Evolutionary conservation across 1,284 basidiomycete species (phyloP).

Genomic region (Ganoderma lucidum): DNA sequence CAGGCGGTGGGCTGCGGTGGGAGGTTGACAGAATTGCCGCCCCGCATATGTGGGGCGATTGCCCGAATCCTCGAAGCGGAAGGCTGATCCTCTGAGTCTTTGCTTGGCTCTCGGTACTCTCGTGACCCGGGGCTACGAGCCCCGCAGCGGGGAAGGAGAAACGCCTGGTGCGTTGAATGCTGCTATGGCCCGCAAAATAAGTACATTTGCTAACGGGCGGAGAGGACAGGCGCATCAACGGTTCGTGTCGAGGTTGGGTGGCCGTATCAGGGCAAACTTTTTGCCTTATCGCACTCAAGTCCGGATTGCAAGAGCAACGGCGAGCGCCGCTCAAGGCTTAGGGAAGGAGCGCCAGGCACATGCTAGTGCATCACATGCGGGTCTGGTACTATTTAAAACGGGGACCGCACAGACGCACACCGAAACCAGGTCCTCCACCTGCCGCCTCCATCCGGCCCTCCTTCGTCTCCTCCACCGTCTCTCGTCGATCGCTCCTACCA

Average conservation of each 20-base stretch:
- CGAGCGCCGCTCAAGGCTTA: conserved; percentile 2
- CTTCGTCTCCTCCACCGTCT: conserved; percentile 7
- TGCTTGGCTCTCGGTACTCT: neutral
- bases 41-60: neutral
- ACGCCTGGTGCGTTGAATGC: neutral
- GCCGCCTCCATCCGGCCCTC: conserved; percentile 11
- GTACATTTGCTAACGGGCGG: neutral
- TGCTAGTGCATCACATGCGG: neutral
- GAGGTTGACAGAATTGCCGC: conserved; percentile 9
- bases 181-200: neutral
- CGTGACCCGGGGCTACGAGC: neutral
- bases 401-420: neutral
- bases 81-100: too few relatives aligned
- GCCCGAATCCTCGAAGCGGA: neutral
- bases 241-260: neutral
- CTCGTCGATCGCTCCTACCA: conserved; percentile 7
- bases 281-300: conserved; percentile 15
- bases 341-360: conserved; percentile 14
- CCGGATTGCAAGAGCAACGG: conserved; percentile 9
- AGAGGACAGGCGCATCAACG: neutral
- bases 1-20: neutral
- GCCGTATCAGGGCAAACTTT: conserved; percentile 2
- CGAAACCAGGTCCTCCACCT: conserved; percentile 18
- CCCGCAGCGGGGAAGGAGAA: neutral
- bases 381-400: conserved; percentile 26